Base-by-base conservation (phyloP, 2,329 filamentous ascomycete species). In the Microsporum canis region DNA sequence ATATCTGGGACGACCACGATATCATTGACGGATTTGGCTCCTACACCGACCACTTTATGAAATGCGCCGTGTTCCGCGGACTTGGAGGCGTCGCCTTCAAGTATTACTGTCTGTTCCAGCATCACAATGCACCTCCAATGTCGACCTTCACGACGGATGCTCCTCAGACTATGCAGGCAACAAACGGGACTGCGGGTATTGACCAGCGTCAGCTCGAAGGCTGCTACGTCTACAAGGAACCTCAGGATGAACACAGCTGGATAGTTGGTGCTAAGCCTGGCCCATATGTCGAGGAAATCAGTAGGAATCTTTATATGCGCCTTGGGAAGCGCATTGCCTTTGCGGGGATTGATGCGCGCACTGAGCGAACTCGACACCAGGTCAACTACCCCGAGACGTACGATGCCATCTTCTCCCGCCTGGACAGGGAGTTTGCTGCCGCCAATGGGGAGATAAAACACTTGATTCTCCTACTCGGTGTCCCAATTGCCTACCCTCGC, bases 361-460 rank as follows among this genome's bases (percentile, higher is more conserved):
- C 82, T n/a, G 81, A 86, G 82, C 88, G 91, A 29, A 96, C 92
- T 6, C 84, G 92, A 41, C 90, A 95, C 69, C 91, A 96, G 75
- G 85, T 97, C 75, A 96, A 96, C 77, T 96, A 96, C 68, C 72
- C 78, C 61, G 75, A 87, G 73, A 76, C 91, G 72, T 73, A 87
- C 76, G 71, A 82, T 69, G 64, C 82, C 77, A 79, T 87, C 55
- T 86, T 86, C 68, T 69, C 77, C 39, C 80, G 82, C 2, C 72
- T 84, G 2, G 71, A 79, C 34, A 71, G 72, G 8, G 82, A 85
- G 64, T 74, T 86, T 8, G 68, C 72, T 0, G 77, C 76, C 0
- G 71, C 75, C 4, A 78, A 81, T 61, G 79, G 78, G 33, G 77
- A 81, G 17, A 80, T 86, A 69, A 86, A 84, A 72, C 84, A 87